phyloP scores from a whole-genome alignment of 1,284 basidiomycete species.

The Megacollybia platyphylla region DNA sequence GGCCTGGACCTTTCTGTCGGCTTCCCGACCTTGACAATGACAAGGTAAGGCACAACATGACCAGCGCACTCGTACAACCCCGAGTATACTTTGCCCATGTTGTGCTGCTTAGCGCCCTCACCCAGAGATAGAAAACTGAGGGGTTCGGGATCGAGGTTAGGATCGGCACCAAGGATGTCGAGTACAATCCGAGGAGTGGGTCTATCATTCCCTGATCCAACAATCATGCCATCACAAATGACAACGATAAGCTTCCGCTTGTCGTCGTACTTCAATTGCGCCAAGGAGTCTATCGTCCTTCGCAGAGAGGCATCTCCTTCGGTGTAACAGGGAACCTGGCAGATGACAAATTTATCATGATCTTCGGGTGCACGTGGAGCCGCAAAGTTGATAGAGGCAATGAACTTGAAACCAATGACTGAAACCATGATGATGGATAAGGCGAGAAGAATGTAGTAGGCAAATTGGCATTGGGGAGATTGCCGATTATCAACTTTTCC shows the following conservation, averaged over 20 bases:
- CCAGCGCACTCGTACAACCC: constrained; percentile 91
- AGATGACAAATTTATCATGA: constrained; percentile 98
- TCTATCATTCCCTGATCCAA: constrained; percentile 89
- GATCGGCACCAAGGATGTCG: constrained; percentile 91
- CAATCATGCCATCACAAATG: constrained; percentile 98
- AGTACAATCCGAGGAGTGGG: constrained; percentile 90
- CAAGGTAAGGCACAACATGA: constrained; percentile 93
- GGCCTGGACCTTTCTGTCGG: constrained; percentile 88
- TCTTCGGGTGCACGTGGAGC: constrained; percentile 82
- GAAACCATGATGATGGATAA: constrained; percentile 89
- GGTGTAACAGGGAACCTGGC: constrained; percentile 97
- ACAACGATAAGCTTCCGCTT: constrained; percentile 92
- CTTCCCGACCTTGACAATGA: constrained; percentile 95
- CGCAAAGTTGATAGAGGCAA: constrained; percentile 87
- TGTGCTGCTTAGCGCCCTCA: constrained; percentile 92
- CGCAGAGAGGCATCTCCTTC: constrained; percentile 86
- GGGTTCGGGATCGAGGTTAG: constrained; percentile 89
- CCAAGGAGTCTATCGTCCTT: constrained; percentile 88
- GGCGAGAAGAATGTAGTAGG: constrained; percentile 84
- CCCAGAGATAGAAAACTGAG: constrained; percentile 90
- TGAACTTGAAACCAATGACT: constrained; percentile 97
- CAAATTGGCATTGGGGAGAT: constrained; percentile 84
- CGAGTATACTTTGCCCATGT: constrained; percentile 97
- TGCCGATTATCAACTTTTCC: constrained; percentile 90
- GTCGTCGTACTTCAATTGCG: constrained; percentile 94